A percentile compares a stretch with the other conserved stretches of the same genome.
Evolutionary conservation across 2,329 filamentous ascomycete species (phyloP).

Genomic region (Penicillium sp.): DNA sequence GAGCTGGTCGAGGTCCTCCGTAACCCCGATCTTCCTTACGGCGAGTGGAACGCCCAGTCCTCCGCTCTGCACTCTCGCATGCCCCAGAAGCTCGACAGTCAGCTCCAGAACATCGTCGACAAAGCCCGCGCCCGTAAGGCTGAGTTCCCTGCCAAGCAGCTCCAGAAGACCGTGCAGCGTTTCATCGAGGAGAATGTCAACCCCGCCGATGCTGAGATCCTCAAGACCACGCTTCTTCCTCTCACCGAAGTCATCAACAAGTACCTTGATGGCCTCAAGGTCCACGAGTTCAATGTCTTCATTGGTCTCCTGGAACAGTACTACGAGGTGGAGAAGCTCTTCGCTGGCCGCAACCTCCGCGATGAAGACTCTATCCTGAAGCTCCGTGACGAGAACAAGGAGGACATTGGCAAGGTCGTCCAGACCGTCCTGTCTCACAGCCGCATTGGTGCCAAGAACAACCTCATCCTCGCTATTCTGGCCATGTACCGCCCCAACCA

Average conservation of each 20-base stretch:
- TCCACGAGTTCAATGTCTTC: slow-evolving; percentile 78
- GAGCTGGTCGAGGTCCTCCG: slow-evolving; percentile 85
- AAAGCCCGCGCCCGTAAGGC: slow-evolving; percentile 65
- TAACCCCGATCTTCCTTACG: slow-evolving; percentile 82
- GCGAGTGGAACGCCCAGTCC: slow-evolving; percentile 92
- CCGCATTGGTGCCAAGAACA: slow-evolving; percentile 85
- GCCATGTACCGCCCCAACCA: slow-evolving; percentile 93
- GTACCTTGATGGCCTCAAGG: slow-evolving; percentile 81
- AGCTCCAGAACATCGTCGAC: slow-evolving; percentile 77
- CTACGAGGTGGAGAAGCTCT: slow-evolving; percentile 72
- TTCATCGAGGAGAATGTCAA: slow-evolving; percentile 82
- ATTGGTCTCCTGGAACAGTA: slow-evolving; percentile 71
- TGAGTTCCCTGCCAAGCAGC: slow-evolving; percentile 85
- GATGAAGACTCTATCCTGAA: slow-evolving; percentile 90
- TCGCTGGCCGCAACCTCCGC: slow-evolving; percentile 72
- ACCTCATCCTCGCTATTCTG: slow-evolving; percentile 79
- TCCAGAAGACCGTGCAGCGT: slow-evolving; percentile 72
- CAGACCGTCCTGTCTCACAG: slow-evolving; percentile 89
- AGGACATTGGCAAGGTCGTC: slow-evolving; percentile 75
- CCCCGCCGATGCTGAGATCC: slow-evolving; percentile 60
- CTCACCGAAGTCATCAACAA: slow-evolving; percentile 67
- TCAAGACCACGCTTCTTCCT: slow-evolving; percentile 65
- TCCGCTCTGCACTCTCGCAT: slow-evolving; percentile 92
- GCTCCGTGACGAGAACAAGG: slow-evolving; percentile 92
- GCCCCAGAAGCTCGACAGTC: slow-evolving; percentile 81